Evolutionary conservation across 306 rosid species (phyloP), one percentile per base, ranked within the genome.

Genomic region (Medicago ruthenica): DNA sequence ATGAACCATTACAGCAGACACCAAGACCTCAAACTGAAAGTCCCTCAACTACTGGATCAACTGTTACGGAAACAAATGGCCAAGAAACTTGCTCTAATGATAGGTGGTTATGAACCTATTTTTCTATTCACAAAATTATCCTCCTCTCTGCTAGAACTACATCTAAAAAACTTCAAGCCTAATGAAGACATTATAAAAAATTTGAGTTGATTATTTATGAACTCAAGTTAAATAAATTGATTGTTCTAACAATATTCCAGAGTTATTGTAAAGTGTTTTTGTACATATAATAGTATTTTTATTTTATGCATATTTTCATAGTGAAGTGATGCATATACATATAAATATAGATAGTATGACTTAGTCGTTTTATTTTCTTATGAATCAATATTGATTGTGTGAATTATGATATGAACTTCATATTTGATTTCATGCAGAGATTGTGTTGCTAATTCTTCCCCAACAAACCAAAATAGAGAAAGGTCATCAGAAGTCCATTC

Each of bases 401-500:
- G 5, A 17, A 20, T 54, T 20, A 10, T 66, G 75, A 65, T 57
- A 72, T 67, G 47, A 60, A 6, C 16, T 22, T n/a, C 61, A 55
- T 70, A n/a, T 74, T 7, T 71, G 6, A 59, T 71, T 81, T 42
- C 50, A 51, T 57, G 64, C 78, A 91, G 94, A 81, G 82, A 71
- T 73, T 84, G 86, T 62, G 50, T 65, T 31, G 71, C 71, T 36
- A 87, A 67, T 58, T 86, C 95, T 76, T 78, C 86, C 22, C 72
- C 85, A 8, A 48, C 51, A 40, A 77, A 77, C 82, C 83, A 83
- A 69, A 97, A 89, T 73, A 62, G 73, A 41, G 96, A 89, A 67
- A 97, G 93, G 41, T 88, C 96, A 34, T 95, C 97, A n/a, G 98
- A 92, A 48, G 67, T 88, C 48, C 92, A 90, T 68, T 83, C 97